Evolutionary conservation across 768 basidiomycete species (phyloP).

Genomic region (Suillus brevipes): DNA sequence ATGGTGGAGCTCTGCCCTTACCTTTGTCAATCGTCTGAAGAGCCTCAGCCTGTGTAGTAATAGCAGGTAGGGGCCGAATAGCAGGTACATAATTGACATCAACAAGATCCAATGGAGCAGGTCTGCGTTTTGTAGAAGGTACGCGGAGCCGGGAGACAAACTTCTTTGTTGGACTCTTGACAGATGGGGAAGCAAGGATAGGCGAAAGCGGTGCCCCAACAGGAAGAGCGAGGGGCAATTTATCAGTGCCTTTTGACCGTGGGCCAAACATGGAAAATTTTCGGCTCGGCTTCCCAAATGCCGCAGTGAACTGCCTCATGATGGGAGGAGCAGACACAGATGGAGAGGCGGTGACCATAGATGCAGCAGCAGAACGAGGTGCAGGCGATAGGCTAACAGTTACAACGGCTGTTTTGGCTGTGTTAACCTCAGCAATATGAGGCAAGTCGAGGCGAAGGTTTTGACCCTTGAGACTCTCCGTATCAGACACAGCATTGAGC

Average conservation of each 20-base stretch:
- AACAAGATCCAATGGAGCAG: slow-evolving; percentile 2
- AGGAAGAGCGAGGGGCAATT: slow-evolving; percentile 13
- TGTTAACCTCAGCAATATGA: not conserved
- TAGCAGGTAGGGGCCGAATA: slow-evolving; percentile 7
- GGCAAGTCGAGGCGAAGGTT: slow-evolving; percentile 10
- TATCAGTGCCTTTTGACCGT: slow-evolving; percentile 6
- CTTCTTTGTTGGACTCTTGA: slow-evolving; percentile 10
- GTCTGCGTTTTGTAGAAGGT: slow-evolving; percentile 4
- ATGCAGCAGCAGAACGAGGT: slow-evolving; percentile 8
- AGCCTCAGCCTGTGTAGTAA: not conserved
- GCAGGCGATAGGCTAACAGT: slow-evolving; percentile 6
- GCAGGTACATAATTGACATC: not conserved
- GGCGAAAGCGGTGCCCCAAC: not conserved
- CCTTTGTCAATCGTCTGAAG: slow-evolving; percentile 14
- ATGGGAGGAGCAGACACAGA: not conserved
- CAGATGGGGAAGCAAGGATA: not conserved
- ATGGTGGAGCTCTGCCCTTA: slow-evolving; percentile 10
- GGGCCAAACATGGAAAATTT: not conserved
- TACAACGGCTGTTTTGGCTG: slow-evolving; percentile 4
- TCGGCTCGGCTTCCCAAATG: slow-evolving; percentile 4
- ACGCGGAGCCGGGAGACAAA: slow-evolving; percentile 15
- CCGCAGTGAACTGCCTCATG: slow-evolving; percentile 1
- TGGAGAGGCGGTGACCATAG: not conserved
- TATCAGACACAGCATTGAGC: slow-evolving; percentile 1
- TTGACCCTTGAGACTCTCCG: slow-evolving; percentile 14